phyloP scores from a whole-genome alignment of 129 eudicot species.

The Flaveria brownii region DNA sequence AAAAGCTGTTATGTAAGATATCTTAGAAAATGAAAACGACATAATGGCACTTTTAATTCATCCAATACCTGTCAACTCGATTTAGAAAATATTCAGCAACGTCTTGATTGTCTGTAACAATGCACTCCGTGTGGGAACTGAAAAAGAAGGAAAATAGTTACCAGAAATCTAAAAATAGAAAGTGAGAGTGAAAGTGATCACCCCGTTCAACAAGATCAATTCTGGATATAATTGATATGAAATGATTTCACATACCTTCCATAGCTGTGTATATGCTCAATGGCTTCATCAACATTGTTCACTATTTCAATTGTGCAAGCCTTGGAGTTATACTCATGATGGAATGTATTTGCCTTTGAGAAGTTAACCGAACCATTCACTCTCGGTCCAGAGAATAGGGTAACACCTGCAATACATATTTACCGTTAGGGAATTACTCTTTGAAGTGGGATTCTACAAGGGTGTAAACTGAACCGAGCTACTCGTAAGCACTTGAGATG shows the following conservation, averaged over 20 bases:
- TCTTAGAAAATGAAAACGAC: neutral
- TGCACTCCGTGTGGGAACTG: conserved; percentile 95
- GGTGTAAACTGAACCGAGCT: too few relatives aligned
- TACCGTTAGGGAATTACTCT: neutral
- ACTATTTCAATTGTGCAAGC: conserved; percentile 90
- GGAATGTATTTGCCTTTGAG: conserved; percentile 55
- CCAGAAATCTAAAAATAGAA: conserved; percentile 16
- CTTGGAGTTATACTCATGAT: conserved; percentile 68
- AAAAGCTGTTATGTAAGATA: conserved; percentile 3
- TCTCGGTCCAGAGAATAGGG: conserved; percentile 79
- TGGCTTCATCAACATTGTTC: conserved; percentile 72
- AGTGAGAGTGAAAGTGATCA: neutral
- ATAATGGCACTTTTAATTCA: neutral
- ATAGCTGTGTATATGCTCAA: conserved; percentile 69
- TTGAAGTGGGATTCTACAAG: neutral
- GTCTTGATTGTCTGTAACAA: conserved; percentile 62
- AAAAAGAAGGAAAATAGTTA: conserved; percentile 29
- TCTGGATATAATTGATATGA: neutral
- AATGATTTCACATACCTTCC: conserved; percentile 60
- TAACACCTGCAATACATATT: conserved; percentile 56
- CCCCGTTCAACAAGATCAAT: neutral
- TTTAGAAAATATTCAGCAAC: conserved; percentile 68
- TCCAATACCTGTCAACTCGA: conserved; percentile 78
- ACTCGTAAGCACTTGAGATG: too few relatives aligned
- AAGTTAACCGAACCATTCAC: conserved; percentile 52